Base-by-base conservation (phyloP, 2,329 filamentous ascomycete species). In the Zalaria obscura region DNA sequence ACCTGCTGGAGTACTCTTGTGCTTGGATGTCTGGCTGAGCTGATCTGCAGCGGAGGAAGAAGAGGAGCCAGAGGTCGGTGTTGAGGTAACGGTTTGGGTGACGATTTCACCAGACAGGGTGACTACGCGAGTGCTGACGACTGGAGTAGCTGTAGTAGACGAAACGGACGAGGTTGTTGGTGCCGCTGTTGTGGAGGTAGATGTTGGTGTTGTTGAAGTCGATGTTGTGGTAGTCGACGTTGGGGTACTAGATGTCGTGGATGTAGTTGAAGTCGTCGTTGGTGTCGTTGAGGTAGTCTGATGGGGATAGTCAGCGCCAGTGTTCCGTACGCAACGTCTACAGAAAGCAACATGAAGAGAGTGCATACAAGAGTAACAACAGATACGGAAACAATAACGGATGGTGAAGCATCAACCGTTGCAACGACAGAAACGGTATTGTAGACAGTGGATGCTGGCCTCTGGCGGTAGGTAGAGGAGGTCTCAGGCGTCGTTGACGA, bases 21-120 rank as follows among this genome's bases (percentile, higher is more conserved):
- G 44, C 33, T 38, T 25, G 38, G 52, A 41, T 11, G 41, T 27
- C 40, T 44, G 45, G 35, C 50, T 44, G 6, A 47, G 37, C 5
- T 52, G 45, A 5, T 53, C 50, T 9, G 42, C 48, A 25, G 48
- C 44, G 18, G 18, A 18, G 18, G 18, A 18, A 18, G 18, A 18
- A 18, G 18, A 18, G 18, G 18, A 18, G 18, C 18, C 18, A 18
- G 18, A 18, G 1, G 56, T 53, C 3, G 61, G 58, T 11, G 56
- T 63, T 7, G 56, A 55, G 3, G 66, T 62, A 9, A 70, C 57
- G 2, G 65, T 69, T 29, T 67, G 55, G 4, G 66, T 69, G 1
- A 67, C 53, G 4, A 63, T 45, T 2, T 51, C 53, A 18, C 66
- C 66, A 18, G 63, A 65, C 25, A 66, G 53, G 0, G 65, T 69